Conservation (phyloP, 2,329 filamentous ascomycete genomes). For the Massarina eburnea region DNA sequence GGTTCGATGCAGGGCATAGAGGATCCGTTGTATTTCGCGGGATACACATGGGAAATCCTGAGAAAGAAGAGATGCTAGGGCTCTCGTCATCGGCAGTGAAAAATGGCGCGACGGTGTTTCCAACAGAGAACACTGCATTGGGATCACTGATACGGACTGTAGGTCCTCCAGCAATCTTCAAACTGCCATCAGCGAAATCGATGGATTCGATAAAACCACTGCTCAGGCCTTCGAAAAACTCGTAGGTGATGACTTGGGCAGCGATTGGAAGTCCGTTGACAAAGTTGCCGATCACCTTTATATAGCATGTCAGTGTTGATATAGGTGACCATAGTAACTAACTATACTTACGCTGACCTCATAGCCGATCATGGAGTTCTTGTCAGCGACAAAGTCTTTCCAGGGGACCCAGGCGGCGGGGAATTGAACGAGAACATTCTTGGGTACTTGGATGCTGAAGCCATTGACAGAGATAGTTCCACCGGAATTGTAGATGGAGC, state of each 20-base stretch:
- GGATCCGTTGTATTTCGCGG: constrained; percentile 41
- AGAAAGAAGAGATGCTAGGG: constrained; percentile 48
- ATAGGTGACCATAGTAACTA: not conserved
- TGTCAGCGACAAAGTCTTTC: constrained; percentile 17
- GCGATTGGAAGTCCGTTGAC: constrained; percentile 36
- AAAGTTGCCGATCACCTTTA: constrained; percentile 5
- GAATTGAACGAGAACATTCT: constrained; percentile 51
- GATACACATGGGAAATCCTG: constrained; percentile 55
- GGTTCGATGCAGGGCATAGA: constrained; percentile 37
- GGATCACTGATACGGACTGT: constrained; percentile 44
- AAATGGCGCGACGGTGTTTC: constrained; percentile 41
- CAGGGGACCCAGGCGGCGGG: constrained; percentile 48
- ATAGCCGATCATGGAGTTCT: not conserved
- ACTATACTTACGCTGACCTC: not conserved
- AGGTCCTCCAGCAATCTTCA: constrained; percentile 34
- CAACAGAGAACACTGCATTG: constrained; percentile 45
- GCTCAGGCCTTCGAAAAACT: constrained; percentile 32
- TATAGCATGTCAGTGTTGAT: too few relatives aligned
- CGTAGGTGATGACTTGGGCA: constrained; percentile 32
- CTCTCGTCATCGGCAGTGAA: constrained; percentile 52
- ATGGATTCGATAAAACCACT: constrained; percentile 33
- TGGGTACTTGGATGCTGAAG: constrained; percentile 46
- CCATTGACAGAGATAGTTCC: constrained; percentile 48
- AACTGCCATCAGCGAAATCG: constrained; percentile 23
- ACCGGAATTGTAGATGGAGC: constrained; percentile 44